Evolutionary conservation across 352 stramenopile species (phyloP).

Genomic region (Globisporangium perplexum): DNA sequence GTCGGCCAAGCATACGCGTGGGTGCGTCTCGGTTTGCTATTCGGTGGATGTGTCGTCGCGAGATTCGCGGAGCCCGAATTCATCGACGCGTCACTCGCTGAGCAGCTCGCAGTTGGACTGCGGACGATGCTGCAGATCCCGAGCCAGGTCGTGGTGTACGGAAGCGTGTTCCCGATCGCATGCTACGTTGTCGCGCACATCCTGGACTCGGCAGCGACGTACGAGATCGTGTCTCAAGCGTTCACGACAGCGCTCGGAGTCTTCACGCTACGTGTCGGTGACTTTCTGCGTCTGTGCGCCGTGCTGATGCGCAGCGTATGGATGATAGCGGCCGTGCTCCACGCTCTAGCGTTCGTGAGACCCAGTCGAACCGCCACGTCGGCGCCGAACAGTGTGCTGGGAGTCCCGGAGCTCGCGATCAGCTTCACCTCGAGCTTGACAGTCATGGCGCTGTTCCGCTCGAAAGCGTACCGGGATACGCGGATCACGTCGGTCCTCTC

Average conservation of each 20-base stretch:
- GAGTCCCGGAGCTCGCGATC: conserved; percentile 9
- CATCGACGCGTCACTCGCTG: not conserved
- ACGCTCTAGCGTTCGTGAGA: conserved; percentile 5
- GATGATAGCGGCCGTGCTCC: conserved; percentile 12
- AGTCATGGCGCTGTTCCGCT: conserved; percentile 9
- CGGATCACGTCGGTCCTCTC: conserved; percentile 8
- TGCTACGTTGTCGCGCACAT: conserved; percentile 27
- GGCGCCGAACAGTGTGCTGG: conserved; percentile 2
- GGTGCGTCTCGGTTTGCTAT: conserved; percentile 10
- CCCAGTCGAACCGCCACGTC: not conserved
- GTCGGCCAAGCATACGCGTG: conserved; percentile 14
- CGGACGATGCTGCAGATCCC: conserved; percentile 21
- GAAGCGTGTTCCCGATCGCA: conserved; percentile 20
- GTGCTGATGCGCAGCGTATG: conserved; percentile 28
- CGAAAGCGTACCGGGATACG: conserved; percentile 1
- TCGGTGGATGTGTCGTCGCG: conserved; percentile 11
- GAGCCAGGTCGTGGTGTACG: conserved; percentile 29
- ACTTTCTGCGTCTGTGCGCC: conserved; percentile 16
- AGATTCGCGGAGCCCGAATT: not conserved
- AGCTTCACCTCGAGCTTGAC: conserved; percentile 8
- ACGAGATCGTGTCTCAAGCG: conserved; percentile 16
- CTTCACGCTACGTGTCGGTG: conserved; percentile 5
- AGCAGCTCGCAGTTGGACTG: not conserved
- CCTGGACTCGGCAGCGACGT: conserved; percentile 18
- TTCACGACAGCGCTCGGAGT: conserved; percentile 17